Evolutionary conservation across 768 basidiomycete genomes (phyloP), one percentile per base, ranked within the genome.

Genomic region (Tricholoma hemisulphureum): DNA sequence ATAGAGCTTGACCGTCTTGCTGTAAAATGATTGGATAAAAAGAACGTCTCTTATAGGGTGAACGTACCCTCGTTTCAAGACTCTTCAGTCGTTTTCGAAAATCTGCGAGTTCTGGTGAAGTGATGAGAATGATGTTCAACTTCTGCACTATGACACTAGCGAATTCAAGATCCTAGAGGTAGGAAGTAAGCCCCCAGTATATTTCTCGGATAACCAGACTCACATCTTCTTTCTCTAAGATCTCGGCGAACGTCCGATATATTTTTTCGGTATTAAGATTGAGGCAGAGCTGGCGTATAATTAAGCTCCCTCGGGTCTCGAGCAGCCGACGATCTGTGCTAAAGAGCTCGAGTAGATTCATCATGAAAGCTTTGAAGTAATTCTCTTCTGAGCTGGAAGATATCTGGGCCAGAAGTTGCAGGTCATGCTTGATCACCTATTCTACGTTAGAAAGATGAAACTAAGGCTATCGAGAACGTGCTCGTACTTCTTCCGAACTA

Each of bases 61-160:
- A 41, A 73, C 86, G 35, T 63, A 95, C 95, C 71, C 93, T 87
- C 20, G 91, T 95, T 65, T 98, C 96, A 26, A 98, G 74, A 65
- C 88, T 96, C 74, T 96, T 97, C 59, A 99, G 75, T 41, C 95
- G 80, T 69, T 91, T 91, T 55, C 97, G 81, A 73, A 98, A 98
- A 56, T 99, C 97, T 4, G 87, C 84, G n/a, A 99, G 76, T 70
- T 99, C 96, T 0, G 94, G 94, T 2, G 94, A 95, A 6, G 96
- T 98, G 61, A 96, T 95, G 51, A 99, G 78, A 63, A 99, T 98
- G 69, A 95, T 88, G 68, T 94, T 98, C 49, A 99, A 77, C 73
- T 98, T 98, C 76, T 97, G 94, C 14, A 99, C 94, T 71, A 99
- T 98, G 60, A 92, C 89, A 65, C 95, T 93, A 2, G 96, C 95